phyloP scores from a whole-genome alignment of 495 filamentous ascomycete genomes.

The Schizothecium vesticola region DNA sequence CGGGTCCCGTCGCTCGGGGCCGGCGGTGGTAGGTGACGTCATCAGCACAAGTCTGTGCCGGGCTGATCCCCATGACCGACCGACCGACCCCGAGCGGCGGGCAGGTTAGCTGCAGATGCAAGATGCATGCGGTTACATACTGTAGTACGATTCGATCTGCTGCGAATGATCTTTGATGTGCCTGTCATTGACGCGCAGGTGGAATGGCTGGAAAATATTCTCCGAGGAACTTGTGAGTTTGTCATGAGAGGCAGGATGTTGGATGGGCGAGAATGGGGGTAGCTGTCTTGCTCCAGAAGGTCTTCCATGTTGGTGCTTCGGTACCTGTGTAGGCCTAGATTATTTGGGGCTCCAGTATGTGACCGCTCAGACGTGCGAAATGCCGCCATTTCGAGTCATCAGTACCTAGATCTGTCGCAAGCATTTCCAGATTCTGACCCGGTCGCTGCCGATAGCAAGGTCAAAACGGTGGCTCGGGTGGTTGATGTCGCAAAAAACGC shows the following conservation, averaged over 20 bases:
- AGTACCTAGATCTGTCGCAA: neutral
- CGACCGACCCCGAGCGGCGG: neutral
- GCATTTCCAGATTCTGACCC: neutral
- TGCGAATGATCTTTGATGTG: neutral
- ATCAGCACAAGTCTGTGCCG: neutral
- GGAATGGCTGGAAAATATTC: neutral
- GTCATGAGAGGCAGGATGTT: neutral
- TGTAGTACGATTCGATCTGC: neutral
- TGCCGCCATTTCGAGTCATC: neutral
- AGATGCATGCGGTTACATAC: neutral
- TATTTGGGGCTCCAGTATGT: neutral
- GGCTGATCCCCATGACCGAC: no score
- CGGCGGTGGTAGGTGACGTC: neutral
- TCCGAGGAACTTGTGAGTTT: neutral
- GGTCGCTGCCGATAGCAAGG: neutral
- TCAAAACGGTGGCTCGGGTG: neutral
- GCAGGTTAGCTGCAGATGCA: neutral
- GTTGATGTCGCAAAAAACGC: neutral
- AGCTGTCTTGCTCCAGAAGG: neutral
- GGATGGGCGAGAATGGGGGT: no score
- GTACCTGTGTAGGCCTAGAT: no score
- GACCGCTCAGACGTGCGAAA: neutral
- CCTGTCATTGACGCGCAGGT: neutral
- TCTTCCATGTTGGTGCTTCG: no score
- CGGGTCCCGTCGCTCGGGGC: neutral